Evolutionary conservation across 371 early-diverging fungal species (phyloP).

Genomic region (Lichtheimia corymbifera): DNA sequence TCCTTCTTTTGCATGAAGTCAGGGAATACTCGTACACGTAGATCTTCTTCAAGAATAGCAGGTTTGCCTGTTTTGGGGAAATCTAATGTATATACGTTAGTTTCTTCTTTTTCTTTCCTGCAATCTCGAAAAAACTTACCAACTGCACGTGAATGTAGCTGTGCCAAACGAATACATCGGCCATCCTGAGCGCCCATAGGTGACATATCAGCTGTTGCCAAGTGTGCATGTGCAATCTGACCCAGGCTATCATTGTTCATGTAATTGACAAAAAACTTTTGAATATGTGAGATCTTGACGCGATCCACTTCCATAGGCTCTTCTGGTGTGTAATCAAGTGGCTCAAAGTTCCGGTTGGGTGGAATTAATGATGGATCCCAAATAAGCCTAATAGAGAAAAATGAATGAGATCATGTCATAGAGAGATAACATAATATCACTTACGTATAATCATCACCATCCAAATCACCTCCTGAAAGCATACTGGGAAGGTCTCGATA

Average conservation of each 20-base stretch:
- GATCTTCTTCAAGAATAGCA: slow-evolving; percentile 36
- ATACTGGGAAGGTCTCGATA: slow-evolving; percentile 72
- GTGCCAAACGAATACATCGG: slow-evolving; percentile 64
- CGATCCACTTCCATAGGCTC: slow-evolving; percentile 33
- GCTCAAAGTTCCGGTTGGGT: slow-evolving; percentile 27
- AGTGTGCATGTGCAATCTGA: slow-evolving; percentile 74
- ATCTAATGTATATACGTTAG: slow-evolving; percentile 16
- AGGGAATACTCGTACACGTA: slow-evolving; percentile 60
- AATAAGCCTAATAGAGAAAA: slow-evolving; percentile 41
- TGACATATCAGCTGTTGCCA: slow-evolving; percentile 66
- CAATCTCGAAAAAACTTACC: slow-evolving; percentile 23
- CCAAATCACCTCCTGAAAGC: slow-evolving; percentile 86
- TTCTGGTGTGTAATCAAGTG: slow-evolving; percentile 65
- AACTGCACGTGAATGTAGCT: slow-evolving; percentile 61
- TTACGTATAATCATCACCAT: slow-evolving; percentile 78
- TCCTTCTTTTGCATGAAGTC: slow-evolving; percentile 82
- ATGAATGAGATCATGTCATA: not conserved
- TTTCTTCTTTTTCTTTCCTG: too few relatives aligned
- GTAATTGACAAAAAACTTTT: slow-evolving; percentile 76
- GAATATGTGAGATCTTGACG: slow-evolving; percentile 57
- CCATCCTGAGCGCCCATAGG: slow-evolving; percentile 49
- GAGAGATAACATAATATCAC: not conserved
- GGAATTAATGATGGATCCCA: slow-evolving; percentile 76
- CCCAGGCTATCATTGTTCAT: slow-evolving; percentile 77
- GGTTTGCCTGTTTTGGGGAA: slow-evolving; percentile 53